phyloP scores from a whole-genome alignment of 305 asterid species.

The Fraxinus nigra region DNA sequence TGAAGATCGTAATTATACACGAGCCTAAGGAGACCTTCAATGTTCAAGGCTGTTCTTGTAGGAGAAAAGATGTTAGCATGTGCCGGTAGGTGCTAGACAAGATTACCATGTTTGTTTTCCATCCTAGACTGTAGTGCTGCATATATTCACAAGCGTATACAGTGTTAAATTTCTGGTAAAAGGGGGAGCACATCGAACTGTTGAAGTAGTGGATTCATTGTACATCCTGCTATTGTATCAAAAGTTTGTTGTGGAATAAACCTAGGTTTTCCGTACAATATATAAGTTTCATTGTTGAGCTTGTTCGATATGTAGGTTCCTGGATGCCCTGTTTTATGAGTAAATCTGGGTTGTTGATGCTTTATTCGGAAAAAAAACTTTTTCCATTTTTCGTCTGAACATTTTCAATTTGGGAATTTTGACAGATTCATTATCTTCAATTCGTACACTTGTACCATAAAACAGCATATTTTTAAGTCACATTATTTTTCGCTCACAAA shows the following conservation, averaged over 20 bases:
- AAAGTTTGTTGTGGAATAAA: not conserved
- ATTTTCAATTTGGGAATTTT: not conserved
- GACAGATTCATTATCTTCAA: not conserved
- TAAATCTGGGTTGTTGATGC: not conserved
- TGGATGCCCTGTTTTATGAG: not conserved
- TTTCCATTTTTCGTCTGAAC: not conserved
- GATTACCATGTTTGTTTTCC: conserved; percentile 1
- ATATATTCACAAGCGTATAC: conserved; percentile 8
- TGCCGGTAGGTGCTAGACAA: conserved; percentile 6
- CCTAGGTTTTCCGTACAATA: not conserved
- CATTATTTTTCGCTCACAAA: too few relatives aligned
- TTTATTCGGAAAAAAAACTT: too few relatives aligned
- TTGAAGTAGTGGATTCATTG: not conserved
- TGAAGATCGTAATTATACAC: conserved; percentile 27
- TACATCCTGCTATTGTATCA: not conserved
- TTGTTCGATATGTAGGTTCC: not conserved
- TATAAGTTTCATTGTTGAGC: not conserved
- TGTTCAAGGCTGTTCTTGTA: not conserved
- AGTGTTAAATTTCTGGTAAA: not conserved
- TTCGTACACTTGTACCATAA: not conserved
- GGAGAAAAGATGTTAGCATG: not conserved
- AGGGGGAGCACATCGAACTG: not conserved
- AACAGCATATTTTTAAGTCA: too few relatives aligned
- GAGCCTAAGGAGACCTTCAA: not conserved
- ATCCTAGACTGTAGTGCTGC: conserved; percentile 12